Base-by-base conservation (phyloP, 192 early-diverging fungal genomes). In the Linderina pennispora region DNA sequence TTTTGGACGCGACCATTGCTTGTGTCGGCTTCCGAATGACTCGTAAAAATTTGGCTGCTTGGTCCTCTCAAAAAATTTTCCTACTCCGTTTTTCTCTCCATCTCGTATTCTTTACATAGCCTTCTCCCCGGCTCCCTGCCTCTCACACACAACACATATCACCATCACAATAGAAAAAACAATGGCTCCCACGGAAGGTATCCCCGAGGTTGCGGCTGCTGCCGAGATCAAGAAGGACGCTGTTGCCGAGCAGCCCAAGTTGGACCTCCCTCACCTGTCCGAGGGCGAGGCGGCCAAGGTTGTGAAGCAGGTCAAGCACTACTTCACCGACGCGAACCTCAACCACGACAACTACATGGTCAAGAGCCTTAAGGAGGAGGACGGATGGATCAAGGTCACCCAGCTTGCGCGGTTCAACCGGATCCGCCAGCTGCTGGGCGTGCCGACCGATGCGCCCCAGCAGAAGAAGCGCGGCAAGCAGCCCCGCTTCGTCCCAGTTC, bases 241-340 rank as follows among this genome's bases (percentile, higher is more conserved):
- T 1, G 36, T 19, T 2, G 45, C 19, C 1, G 36, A 3, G 32
- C 26, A 2, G 20, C n/a, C n/a, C n/a, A n/a, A n/a, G n/a, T n/a
- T n/a, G n/a, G n/a, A n/a, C n/a, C 25, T 3, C 24, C 39, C 41
- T 14, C 34, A 32, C 16, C 36, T 62, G 35, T 21, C 48, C 13
- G 36, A 47, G 15, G 55, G 64, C 20, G 48, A 38, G 0, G 53
- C 67, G 15, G 44, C 44, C 11, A 53, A 54, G 50, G 36, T 71
- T 0, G 61, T 71, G 8, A 16, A 39, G 8, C 69, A 73, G 35
- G 52, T 73, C 34, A 73, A 73, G 69, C 58, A 73, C 58, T 73
- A 73, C 47, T 62, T 73, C 46, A 57, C 58, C 58, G 58, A 73
- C 16, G 69, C 58, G 14, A 73, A 62, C 58, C 43, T 73, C 46